These are phyloP conservation scores for Purpureocillium takamizusanense DNA, from an alignment of 2,329 filamentous ascomycete species.

Conservation along the genomic window DNA sequence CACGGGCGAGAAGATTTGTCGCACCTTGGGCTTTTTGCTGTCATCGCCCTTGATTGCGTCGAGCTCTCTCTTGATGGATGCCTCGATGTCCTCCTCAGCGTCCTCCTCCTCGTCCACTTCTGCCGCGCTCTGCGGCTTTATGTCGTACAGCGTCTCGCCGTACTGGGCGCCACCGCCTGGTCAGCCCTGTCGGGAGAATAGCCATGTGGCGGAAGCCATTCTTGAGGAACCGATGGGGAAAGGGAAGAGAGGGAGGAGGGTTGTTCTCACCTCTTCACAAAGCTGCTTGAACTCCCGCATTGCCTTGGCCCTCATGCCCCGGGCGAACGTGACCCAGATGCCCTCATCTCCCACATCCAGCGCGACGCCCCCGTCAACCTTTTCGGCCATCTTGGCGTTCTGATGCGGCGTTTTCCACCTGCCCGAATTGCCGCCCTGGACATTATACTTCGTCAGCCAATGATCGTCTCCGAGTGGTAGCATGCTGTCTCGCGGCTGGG, in stretches of 20 bases:
- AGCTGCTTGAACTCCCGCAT: slow-evolving; percentile 57
- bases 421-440: slow-evolving; percentile 41
- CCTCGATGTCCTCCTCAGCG: slow-evolving; percentile 58
- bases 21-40: slow-evolving; percentile 29
- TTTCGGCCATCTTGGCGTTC: slow-evolving; percentile 35
- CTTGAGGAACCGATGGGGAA: neutral
- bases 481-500: too few species aligned
- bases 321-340: slow-evolving; percentile 70
- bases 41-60: slow-evolving; percentile 45
- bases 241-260: neutral
- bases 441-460: too few species aligned
- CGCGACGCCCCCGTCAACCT: slow-evolving; percentile 30
- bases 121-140: slow-evolving; percentile 26
- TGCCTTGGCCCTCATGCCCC: slow-evolving; percentile 62
- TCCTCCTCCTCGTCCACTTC: slow-evolving; percentile 30
- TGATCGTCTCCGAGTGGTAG: too few species aligned
- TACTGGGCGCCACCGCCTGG: slow-evolving; percentile 37
- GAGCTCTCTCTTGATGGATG: slow-evolving; percentile 64
- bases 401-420: slow-evolving; percentile 56
- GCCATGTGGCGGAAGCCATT: neutral
- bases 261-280: slow-evolving; percentile 51
- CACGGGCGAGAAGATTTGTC: slow-evolving; percentile 42
- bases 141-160: slow-evolving; percentile 51
- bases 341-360: slow-evolving; percentile 63
- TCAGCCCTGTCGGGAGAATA: slow-evolving; percentile 3